Evolutionary conservation across 1,284 basidiomycete species (phyloP).

Genomic region (Moniliophthora roreri): DNA sequence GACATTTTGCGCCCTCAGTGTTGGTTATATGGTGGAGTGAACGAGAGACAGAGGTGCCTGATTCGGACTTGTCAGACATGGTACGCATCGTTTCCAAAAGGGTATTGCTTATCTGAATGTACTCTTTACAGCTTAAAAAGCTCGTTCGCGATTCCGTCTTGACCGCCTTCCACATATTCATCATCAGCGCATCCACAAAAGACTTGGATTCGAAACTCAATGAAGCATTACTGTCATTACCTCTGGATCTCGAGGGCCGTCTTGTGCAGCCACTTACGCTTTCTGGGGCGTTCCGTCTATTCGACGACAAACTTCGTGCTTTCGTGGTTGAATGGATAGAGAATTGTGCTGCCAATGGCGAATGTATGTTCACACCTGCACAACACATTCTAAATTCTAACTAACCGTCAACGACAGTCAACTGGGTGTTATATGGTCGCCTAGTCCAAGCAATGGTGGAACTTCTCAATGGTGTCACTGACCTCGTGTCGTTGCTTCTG

Average conservation of each 20-base stretch:
- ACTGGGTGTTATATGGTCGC: constrained; percentile 57
- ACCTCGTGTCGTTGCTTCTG: constrained; percentile 25
- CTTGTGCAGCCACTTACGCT: constrained; percentile 47
- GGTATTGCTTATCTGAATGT: constrained; percentile 8
- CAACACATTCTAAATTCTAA: background rate
- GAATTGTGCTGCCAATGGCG: constrained; percentile 45
- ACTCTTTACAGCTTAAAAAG: constrained; percentile 40
- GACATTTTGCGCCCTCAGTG: constrained; percentile 59
- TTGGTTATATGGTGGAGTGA: constrained; percentile 60
- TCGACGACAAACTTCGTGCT: constrained; percentile 45
- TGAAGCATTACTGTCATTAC: constrained; percentile 37
- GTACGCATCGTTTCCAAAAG: constrained; percentile 25
- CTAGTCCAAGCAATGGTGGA: constrained; percentile 40
- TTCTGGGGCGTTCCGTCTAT: constrained; percentile 49
- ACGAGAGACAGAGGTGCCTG: constrained; percentile 21
- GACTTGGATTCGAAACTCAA: constrained; percentile 57
- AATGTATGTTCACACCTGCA: constrained; percentile 43
- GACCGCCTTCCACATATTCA: constrained; percentile 40
- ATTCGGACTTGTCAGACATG: constrained; percentile 48
- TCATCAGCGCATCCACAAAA: constrained; percentile 47
- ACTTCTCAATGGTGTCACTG: constrained; percentile 37
- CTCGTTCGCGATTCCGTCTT: constrained; percentile 44
- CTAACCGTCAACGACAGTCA: constrained; percentile 36
- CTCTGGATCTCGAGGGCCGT: constrained; percentile 56
- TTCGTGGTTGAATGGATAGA: constrained; percentile 56